Base-by-base conservation (phyloP, 2,329 filamentous ascomycete species). In the Teratosphaeria pseudoeucalypti region DNA sequence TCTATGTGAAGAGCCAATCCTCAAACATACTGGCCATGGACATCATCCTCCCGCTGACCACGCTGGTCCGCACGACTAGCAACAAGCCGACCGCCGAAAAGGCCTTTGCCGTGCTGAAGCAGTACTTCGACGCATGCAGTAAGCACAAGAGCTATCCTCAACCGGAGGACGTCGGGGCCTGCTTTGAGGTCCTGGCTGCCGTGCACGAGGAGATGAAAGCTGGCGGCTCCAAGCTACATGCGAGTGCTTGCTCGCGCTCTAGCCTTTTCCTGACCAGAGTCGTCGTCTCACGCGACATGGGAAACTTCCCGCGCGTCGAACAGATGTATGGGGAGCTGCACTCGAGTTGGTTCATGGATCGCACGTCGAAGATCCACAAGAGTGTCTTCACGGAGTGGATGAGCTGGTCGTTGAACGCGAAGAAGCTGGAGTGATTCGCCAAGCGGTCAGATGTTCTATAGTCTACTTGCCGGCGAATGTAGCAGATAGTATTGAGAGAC, bases 1-100 rank as follows among this genome's bases (percentile, higher is more conserved):
- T 94, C 63, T 97, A 90, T 73, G 80, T 94, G 64, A 91, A 89
- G 72, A 87, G 88, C 66, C 87, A 94, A 74, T 83, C 87, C 59
- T 80, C 81, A 26, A 88, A 85, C 66, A 75, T 82, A 1, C 77
- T 92, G 0, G 83, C 85, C 0, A 82, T 94, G 52, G 79, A 84
- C 43, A 74, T 94, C 9, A 77, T 96, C 6, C 72, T 92, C 7
- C 91, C 92, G 0, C 79, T 96, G 0, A 78, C 95, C n/a, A 78
- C 81, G 53, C 82, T 94, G 52, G 84, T 89, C 54, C 85, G 90
- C 59, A 87, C 82, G n/a, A 94, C 89, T 0, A 84, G 81, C 43
- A 86, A 85, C 62, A 90, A 90, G 74, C 82, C 89, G 57, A 82
- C 96, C 3, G 82, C 86, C 1, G 84, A 85, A 58, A 90, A 89